Evolutionary conservation across 306 rosid genomes (phyloP), one percentile per base, ranked within the genome.

Genomic region (Geum urbanum): DNA sequence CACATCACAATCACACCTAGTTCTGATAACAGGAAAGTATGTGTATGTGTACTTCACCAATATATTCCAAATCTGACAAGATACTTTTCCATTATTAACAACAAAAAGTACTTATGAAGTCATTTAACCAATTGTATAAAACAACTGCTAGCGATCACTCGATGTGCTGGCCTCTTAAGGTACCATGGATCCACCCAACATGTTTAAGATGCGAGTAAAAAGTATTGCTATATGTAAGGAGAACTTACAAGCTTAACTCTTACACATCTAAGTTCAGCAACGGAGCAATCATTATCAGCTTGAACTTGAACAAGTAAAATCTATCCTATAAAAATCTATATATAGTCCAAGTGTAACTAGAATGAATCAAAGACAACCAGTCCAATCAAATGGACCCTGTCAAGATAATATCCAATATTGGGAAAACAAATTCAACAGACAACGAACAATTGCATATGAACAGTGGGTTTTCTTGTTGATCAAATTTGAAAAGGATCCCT

Each of bases 1-100:
- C 4, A 70, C 41, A 24, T 82, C 54, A 72, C 16, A 43, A 10
- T 53, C 39, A 40, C 4, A 47, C 60, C 67, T 22, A 74, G 65
- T 48, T 61, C 68, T 48, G 41, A 40, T 27, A 54, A 65, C 39
- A 71, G 43, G 62, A 50, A 43, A 64, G 2, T 60, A 49, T 43
- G 65, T 12, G 5, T 2, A 10, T 6, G 52, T n/a, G 60, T 20
- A 76, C 24, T n/a, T 45, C 35, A 39, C 16, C 67, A 70, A 55
- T 76, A 68, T 44, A 73, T 32, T 80, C 6, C 46, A 60, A 49
- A n/a, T 48, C 61, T 20, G 13, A 24, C 15, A 1, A 51, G 48
- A n/a, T 51, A 68, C 1, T 35, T 68, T 0, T 60, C 58, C 5
- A 47, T 56, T 8, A 44, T 27, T 60, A 59, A 18, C 9, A 46